A percentile compares a stretch with the other conserved stretches of the same genome.
These are phyloP conservation scores for Arxiozyma telluris DNA, from an alignment of 1,139 yeast genomes.

Conservation along the genomic window DNA sequence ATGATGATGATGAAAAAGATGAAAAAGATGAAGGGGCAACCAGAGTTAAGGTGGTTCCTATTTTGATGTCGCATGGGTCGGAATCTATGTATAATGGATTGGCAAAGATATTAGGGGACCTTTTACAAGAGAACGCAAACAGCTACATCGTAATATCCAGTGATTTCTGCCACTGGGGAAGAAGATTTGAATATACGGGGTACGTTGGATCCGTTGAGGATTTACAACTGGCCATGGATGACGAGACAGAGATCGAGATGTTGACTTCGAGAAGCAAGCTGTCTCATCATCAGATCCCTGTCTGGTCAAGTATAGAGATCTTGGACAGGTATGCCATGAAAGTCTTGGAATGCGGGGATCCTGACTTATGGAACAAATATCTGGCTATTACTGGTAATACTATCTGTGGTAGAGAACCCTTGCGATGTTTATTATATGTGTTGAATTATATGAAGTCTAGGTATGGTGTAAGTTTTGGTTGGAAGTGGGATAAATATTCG, in stretches of 20 bases:
- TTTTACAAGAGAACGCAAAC: slow-evolving; percentile 40
- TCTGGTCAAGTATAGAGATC: slow-evolving; percentile 61
- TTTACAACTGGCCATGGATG: slow-evolving; percentile 18
- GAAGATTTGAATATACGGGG: slow-evolving; percentile 61
- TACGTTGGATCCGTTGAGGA: slow-evolving; percentile 34
- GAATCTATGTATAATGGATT: slow-evolving; percentile 36
- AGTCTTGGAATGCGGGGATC: slow-evolving; percentile 38
- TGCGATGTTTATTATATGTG: slow-evolving; percentile 44
- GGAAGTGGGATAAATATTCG: slow-evolving; percentile 54
- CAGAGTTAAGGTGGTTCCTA: slow-evolving; percentile 59
- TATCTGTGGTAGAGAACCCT: slow-evolving; percentile 86
- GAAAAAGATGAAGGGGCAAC: slow-evolving; percentile 24
- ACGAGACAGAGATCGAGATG: slow-evolving; percentile 24
- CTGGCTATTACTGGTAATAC: slow-evolving; percentile 70
- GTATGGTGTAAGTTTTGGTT: slow-evolving; percentile 16
- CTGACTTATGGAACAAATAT: slow-evolving; percentile 54
- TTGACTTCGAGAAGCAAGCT: slow-evolving; percentile 18
- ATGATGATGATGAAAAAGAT: no score
- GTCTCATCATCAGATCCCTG: slow-evolving; percentile 34
- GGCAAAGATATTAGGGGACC: slow-evolving; percentile 45
- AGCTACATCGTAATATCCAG: slow-evolving; percentile 67
- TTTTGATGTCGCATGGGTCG: slow-evolving; percentile 55
- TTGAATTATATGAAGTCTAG: slow-evolving; percentile 6
- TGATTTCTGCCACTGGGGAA: slow-evolving; percentile 97
- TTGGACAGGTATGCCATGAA: slow-evolving; percentile 66